A percentile compares a stretch with the other conserved stretches of the same genome.
These are phyloP conservation scores for Actinomortierella wolfii DNA, from an alignment of 371 early-diverging fungal genomes.

Conservation along the genomic window DNA sequence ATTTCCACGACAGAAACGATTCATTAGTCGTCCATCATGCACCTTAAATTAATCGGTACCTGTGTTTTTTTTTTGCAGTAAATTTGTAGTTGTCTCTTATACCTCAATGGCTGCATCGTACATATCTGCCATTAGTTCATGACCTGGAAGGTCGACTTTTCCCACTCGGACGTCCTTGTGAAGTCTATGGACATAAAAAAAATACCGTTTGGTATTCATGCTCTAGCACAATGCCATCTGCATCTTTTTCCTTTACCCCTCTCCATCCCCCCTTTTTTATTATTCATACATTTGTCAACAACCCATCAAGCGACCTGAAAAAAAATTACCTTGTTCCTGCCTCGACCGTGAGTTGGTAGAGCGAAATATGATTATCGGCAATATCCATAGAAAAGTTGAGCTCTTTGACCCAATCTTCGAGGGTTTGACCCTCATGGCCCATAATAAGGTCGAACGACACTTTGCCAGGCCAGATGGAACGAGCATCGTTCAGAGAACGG, in stretches of 20 bases:
- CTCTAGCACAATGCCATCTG: neutral
- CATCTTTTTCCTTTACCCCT: no score
- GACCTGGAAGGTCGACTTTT: constrained; percentile 49
- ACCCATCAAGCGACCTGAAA: no score
- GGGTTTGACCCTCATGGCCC: constrained; percentile 76
- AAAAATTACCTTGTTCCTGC: constrained; percentile 75
- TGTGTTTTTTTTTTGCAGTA: no score
- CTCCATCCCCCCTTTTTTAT: no score
- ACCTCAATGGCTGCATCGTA: constrained; percentile 70
- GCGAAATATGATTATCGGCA: constrained; percentile 71
- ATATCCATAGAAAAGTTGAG: constrained; percentile 61
- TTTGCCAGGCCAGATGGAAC: constrained; percentile 60
- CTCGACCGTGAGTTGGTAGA: constrained; percentile 87
- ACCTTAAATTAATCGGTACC: no score
- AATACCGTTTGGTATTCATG: neutral
- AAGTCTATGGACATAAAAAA: constrained; percentile 45
- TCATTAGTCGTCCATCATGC: no score
- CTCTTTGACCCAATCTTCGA: constrained; percentile 68
- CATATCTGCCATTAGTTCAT: constrained; percentile 73
- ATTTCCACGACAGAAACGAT: neutral
- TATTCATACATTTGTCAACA: no score
- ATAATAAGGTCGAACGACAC: constrained; percentile 90
- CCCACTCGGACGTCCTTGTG: constrained; percentile 56
- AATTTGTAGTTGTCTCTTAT: no score
- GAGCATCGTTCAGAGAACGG: constrained; percentile 58